Conservation (phyloP, 176 grass and related monocot species). For the Musa itinerans region DNA sequence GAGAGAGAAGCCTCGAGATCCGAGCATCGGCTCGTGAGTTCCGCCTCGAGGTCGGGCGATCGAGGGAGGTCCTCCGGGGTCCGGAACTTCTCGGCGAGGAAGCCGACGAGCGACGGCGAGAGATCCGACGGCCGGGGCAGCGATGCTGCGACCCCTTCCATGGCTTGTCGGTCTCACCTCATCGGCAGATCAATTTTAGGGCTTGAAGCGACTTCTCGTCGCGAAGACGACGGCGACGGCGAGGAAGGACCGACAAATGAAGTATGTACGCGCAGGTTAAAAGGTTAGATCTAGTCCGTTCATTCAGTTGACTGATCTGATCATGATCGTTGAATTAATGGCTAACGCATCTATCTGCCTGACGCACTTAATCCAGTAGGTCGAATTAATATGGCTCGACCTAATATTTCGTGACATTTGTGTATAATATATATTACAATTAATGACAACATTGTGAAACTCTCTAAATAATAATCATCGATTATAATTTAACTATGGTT, state of each 20-base stretch:
- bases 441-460: too few species aligned
- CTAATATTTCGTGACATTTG: too few species aligned
- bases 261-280: neutral
- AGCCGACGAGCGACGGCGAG: slow-evolving; percentile 23
- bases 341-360: too few species aligned
- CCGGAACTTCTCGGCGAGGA: slow-evolving; percentile 48
- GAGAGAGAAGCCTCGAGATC: slow-evolving; percentile 48
- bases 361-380: too few species aligned
- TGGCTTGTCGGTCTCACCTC: neutral
- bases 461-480: too few species aligned
- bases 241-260: neutral
- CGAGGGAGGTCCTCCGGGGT: slow-evolving; percentile 40
- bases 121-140: slow-evolving; percentile 16
- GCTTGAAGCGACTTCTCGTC: neutral
- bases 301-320: neutral
- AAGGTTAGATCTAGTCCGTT: neutral
- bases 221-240: neutral
- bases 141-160: slow-evolving; percentile 15
- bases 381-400: too few species aligned
- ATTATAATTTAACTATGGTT: too few species aligned
- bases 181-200: neutral
- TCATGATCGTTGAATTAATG: neutral
- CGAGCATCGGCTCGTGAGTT: slow-evolving; percentile 45
- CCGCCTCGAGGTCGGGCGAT: slow-evolving; percentile 44
- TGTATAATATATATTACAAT: too few species aligned